Conservation (phyloP, 2,329 filamentous ascomycete species). For the Pezicula rhizophila region DNA sequence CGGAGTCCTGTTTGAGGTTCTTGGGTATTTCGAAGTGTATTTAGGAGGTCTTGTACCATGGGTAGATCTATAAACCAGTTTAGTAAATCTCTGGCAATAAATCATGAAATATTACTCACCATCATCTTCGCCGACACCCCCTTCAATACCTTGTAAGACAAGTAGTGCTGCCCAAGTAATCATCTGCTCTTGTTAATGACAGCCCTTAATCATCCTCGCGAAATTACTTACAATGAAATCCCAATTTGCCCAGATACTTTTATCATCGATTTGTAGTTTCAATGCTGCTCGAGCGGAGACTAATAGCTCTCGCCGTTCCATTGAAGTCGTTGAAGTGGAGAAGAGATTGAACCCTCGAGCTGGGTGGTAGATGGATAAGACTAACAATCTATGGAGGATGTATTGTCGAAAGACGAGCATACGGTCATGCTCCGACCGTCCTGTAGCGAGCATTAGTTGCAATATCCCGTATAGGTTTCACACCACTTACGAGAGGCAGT, state of each 20-base stretch:
- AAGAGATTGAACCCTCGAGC: slow-evolving; percentile 34
- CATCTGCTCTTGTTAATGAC: slow-evolving; percentile 18
- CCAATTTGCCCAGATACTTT: slow-evolving; percentile 38
- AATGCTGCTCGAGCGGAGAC: slow-evolving; percentile 35
- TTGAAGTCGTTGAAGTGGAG: slow-evolving; percentile 31
- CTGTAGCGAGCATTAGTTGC: slow-evolving; percentile 2
- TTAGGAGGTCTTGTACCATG: slow-evolving; percentile 17
- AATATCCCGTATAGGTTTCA: not conserved
- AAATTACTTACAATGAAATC: slow-evolving; percentile 28
- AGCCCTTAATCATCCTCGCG: not conserved
- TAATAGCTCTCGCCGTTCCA: slow-evolving; percentile 35
- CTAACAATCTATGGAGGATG: slow-evolving; percentile 34
- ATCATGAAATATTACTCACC: slow-evolving; percentile 18
- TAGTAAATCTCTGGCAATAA: not conserved
- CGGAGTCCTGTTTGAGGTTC: slow-evolving; percentile 15
- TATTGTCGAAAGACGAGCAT: slow-evolving; percentile 35
- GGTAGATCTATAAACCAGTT: slow-evolving; percentile 13
- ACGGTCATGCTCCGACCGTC: slow-evolving; percentile 27
- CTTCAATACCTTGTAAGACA: slow-evolving; percentile 36
- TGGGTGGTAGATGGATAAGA: slow-evolving; percentile 38
- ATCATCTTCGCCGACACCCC: slow-evolving; percentile 32
- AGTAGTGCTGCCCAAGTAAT: slow-evolving; percentile 39
- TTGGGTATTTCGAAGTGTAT: slow-evolving; percentile 17
- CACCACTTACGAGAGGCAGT: slow-evolving; percentile 7
- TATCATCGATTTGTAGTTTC: slow-evolving; percentile 33